Percentiles rank a stretch among this genome's conserved stretches.
Evolutionary conservation across 75 land plant genomes (phyloP).

Genomic region (Pinus tabuliformis): DNA sequence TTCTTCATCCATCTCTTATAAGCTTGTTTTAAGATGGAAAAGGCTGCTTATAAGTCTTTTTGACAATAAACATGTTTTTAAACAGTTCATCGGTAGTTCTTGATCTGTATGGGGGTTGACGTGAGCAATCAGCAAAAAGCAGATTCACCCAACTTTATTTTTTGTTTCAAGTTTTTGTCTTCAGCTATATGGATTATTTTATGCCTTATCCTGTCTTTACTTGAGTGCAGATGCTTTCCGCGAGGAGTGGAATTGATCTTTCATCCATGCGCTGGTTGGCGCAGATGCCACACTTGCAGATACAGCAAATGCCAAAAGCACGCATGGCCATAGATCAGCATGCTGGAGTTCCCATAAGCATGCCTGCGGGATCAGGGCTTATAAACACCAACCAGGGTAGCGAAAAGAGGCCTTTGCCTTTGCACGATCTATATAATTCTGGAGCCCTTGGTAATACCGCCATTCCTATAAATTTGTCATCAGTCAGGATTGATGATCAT

Average conservation of each 20-base stretch:
- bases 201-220: background rate
- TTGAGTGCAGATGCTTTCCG: conserved; percentile 12
- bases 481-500: background rate
- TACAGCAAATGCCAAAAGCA: conserved; percentile 3
- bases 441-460: background rate
- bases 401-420: background rate
- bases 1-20: background rate
- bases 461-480: background rate
- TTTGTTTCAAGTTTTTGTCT: too few species aligned
- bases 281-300: conserved; percentile 10
- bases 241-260: conserved; percentile 7
- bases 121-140: too few species aligned
- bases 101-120: too few species aligned
- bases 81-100: too few species aligned
- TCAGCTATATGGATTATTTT: background rate
- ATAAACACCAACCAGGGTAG: background rate
- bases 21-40: background rate
- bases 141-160: too few species aligned
- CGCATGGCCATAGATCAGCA: background rate
- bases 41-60: background rate
- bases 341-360: background rate
- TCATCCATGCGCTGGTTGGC: conserved; percentile 6
- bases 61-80: background rate
- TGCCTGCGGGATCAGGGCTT: background rate
- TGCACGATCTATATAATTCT: background rate